A percentile compares a stretch with the other conserved stretches of the same genome.
Conservation (phyloP, 768 basidiomycete genomes). For the Collybia nuda region DNA sequence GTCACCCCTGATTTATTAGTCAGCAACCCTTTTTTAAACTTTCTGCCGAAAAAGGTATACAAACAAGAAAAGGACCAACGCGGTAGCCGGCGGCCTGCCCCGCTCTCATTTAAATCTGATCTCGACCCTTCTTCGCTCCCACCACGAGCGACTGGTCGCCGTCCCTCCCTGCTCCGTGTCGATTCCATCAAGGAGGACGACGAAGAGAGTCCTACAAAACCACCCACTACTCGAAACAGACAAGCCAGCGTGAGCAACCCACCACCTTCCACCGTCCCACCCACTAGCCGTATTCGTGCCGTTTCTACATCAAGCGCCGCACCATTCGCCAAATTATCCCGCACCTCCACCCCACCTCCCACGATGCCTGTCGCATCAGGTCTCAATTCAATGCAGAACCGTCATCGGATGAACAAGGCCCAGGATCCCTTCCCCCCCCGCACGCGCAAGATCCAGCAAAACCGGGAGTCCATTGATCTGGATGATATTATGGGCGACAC, state of each 20-base stretch:
- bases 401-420: constrained; percentile 19
- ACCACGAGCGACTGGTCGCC: constrained; percentile 32
- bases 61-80: constrained; percentile 71
- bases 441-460: constrained; percentile 51
- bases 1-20: constrained; percentile 34
- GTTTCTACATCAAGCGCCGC: constrained; percentile 37
- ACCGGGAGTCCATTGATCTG: constrained; percentile 69
- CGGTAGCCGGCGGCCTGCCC: constrained; percentile 35
- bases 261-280: constrained; percentile 29
- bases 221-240: constrained; percentile 33
- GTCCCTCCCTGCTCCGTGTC: constrained; percentile 51
- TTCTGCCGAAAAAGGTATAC: constrained; percentile 50
- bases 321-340: constrained; percentile 24
- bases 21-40: constrained; percentile 24
- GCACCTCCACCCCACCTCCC: constrained; percentile 27
- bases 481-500: constrained; percentile 75
- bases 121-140: constrained; percentile 30
- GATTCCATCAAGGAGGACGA: constrained; percentile 72
- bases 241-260: constrained; percentile 46
- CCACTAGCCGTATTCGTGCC: constrained; percentile 36
- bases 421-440: constrained; percentile 42
- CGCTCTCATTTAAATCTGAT: constrained; percentile 33
- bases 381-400: constrained; percentile 27
- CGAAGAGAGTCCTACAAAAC: constrained; percentile 42
- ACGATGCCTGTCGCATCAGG: constrained; percentile 22